A percentile compares a stretch with the other conserved stretches of the same genome.
These are phyloP conservation scores for Dalechampia spathulata DNA, from an alignment of 441 rosid genomes.

Conservation along the genomic window DNA sequence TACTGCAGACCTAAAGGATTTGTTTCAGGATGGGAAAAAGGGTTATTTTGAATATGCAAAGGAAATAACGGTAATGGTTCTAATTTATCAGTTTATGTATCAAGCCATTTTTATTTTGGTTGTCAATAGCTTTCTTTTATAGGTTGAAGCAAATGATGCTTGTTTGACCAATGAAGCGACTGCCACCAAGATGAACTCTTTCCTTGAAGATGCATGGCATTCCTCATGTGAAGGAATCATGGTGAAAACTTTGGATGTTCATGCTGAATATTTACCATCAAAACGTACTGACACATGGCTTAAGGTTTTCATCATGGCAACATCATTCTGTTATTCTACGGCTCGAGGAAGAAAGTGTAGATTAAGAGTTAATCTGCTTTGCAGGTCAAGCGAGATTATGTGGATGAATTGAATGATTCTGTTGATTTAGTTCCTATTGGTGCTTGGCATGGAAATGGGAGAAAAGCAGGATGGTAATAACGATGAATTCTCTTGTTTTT, in stretches of 20 bases:
- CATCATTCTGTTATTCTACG: not conserved
- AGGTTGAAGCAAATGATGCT: conserved; percentile 61
- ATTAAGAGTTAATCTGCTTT: conserved; percentile 16
- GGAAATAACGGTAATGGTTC: conserved; percentile 55
- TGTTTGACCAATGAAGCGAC: conserved; percentile 38
- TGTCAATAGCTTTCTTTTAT: conserved; percentile 17
- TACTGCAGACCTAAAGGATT: conserved; percentile 49
- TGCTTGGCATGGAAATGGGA: conserved; percentile 93
- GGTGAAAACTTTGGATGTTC: conserved; percentile 60
- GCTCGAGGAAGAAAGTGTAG: not conserved
- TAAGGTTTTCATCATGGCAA: conserved; percentile 41
- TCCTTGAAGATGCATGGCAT: conserved; percentile 62
- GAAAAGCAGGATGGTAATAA: conserved; percentile 88
- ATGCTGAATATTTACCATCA: conserved; percentile 76
- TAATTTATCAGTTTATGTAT: not conserved
- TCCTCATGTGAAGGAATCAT: conserved; percentile 86
- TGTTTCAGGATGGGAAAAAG: conserved; percentile 49
- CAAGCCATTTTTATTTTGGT: conserved; percentile 4
- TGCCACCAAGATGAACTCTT: conserved; percentile 36
- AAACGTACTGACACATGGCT: conserved; percentile 87
- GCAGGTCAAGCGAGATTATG: conserved; percentile 87
- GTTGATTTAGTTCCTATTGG: conserved; percentile 93
- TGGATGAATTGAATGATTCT: conserved; percentile 69
- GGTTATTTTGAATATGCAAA: conserved; percentile 65
- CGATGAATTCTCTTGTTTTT: not conserved